These are phyloP conservation scores for Fistulinella staudtii DNA, from an alignment of 1,284 basidiomycete species.

Conservation along the genomic window DNA sequence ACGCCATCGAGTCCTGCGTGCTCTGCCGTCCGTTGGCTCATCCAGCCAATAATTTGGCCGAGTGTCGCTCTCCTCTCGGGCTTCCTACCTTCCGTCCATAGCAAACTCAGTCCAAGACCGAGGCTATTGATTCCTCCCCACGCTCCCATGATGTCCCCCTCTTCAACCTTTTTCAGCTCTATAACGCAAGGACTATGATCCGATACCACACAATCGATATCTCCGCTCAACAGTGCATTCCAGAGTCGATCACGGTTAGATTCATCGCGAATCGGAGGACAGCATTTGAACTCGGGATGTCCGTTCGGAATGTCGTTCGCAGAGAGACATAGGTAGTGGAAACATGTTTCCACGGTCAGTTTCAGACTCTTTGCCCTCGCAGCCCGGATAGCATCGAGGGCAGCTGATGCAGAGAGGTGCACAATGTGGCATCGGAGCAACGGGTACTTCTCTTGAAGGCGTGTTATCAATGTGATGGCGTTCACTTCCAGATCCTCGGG, in stretches of 20 bases:
- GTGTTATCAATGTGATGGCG: conserved; percentile 74
- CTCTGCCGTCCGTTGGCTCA: conserved; percentile 64
- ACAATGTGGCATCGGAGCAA: conserved; percentile 85
- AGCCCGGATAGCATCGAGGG: conserved; percentile 69
- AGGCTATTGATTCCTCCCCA: conserved; percentile 93
- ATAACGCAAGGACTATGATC: conserved; percentile 90
- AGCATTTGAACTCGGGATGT: conserved; percentile 86
- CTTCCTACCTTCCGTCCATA: conserved; percentile 77
- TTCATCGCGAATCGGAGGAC: conserved; percentile 83
- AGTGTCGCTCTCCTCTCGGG: conserved; percentile 50
- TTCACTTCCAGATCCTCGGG: conserved; percentile 73
- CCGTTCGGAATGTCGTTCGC: conserved; percentile 65
- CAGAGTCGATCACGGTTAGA: conserved; percentile 73
- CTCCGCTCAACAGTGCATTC: conserved; percentile 74
- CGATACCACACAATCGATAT: conserved; percentile 87
- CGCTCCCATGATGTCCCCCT: conserved; percentile 79
- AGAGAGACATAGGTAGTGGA: conserved; percentile 83
- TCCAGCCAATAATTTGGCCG: conserved; percentile 69
- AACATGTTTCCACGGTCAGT: conserved; percentile 90
- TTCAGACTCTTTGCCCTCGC: conserved; percentile 63
- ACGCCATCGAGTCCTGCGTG: conserved; percentile 66
- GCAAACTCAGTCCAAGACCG: conserved; percentile 79
- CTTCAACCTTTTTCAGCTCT: conserved; percentile 76
- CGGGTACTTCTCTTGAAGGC: conserved; percentile 59
- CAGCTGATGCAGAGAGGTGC: conserved; percentile 82